These are phyloP conservation scores for Amanita molliuscula DNA, from an alignment of 768 basidiomycete genomes.

Conservation along the genomic window DNA sequence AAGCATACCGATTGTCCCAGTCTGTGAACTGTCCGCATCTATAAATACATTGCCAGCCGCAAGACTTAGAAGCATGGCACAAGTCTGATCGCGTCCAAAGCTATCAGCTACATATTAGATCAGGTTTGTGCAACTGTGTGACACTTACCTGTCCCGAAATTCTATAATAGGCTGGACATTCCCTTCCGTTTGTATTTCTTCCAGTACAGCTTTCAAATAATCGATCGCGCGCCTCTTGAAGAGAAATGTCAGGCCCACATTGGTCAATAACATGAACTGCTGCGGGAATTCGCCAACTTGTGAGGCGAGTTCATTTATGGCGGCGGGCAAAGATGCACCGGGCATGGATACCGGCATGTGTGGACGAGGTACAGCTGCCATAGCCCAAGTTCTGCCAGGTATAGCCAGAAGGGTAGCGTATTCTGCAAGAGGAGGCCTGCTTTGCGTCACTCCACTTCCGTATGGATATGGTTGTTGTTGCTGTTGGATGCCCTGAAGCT, in stretches of 20 bases:
- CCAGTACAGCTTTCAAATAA: slow-evolving; percentile 71
- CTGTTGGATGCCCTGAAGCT: slow-evolving; percentile 23
- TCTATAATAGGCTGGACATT: slow-evolving; percentile 72
- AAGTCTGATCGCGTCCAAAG: slow-evolving; percentile 87
- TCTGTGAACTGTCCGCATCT: slow-evolving; percentile 40
- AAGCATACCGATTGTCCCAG: slow-evolving; percentile 37
- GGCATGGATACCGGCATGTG: slow-evolving; percentile 17
- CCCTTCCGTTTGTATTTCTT: slow-evolving; percentile 69
- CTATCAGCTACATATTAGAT: slow-evolving; percentile 27
- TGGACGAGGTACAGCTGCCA: slow-evolving; percentile 43
- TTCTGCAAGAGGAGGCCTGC: slow-evolving; percentile 61
- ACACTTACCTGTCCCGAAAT: slow-evolving; percentile 65
- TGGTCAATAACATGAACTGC: slow-evolving; percentile 84
- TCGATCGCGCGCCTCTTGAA: slow-evolving; percentile 79
- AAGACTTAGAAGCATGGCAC: slow-evolving; percentile 83
- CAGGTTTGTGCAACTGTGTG: not conserved
- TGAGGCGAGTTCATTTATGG: slow-evolving; percentile 71
- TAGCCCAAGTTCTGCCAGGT: slow-evolving; percentile 78
- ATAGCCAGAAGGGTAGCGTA: slow-evolving; percentile 70
- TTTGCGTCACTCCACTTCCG: slow-evolving; percentile 21
- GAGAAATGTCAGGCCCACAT: slow-evolving; percentile 75
- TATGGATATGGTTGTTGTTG: slow-evolving; percentile 30
- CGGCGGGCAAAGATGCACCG: slow-evolving; percentile 38
- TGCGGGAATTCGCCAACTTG: slow-evolving; percentile 68
- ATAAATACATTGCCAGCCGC: slow-evolving; percentile 80